These are phyloP conservation scores for Scortechinia acanthostroma DNA, from an alignment of 2,329 filamentous ascomycete genomes.

Conservation along the genomic window DNA sequence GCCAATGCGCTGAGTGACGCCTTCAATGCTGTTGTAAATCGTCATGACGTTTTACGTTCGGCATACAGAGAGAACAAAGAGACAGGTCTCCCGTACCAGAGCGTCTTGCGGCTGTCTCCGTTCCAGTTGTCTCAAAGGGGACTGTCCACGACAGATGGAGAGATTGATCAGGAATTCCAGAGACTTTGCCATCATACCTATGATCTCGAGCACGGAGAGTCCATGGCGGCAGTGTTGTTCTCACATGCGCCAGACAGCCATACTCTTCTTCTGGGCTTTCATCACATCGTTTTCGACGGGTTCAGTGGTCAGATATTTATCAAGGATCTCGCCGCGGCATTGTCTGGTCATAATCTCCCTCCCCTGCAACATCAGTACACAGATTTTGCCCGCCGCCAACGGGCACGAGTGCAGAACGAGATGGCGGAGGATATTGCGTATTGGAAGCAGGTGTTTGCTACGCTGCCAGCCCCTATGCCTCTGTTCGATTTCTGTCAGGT, in stretches of 20 bases:
- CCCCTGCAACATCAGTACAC: constrained; percentile 3
- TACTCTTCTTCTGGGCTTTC: constrained; percentile 15
- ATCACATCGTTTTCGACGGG: constrained; percentile 23
- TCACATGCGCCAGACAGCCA: constrained; percentile 6
- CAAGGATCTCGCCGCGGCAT: constrained; percentile 8
- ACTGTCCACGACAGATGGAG: background rate
- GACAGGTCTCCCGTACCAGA: background rate
- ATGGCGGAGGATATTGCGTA: background rate
- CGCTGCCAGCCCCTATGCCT: constrained; percentile 12
- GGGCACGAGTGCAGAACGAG: background rate
- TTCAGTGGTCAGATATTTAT: constrained; percentile 10
- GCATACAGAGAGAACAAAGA: background rate
- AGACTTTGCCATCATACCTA: constrained; percentile 6
- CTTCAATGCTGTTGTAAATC: background rate
- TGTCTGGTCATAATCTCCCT: too few relatives aligned
- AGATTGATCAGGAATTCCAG: background rate
- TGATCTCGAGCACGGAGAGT: constrained; percentile 12
- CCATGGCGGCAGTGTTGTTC: constrained; percentile 10
- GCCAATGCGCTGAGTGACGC: background rate
- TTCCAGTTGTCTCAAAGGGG: background rate
- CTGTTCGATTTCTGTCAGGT: constrained; percentile 11
- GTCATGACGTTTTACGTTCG: background rate
- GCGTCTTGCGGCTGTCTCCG: background rate
- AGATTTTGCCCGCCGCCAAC: background rate
- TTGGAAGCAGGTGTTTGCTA: constrained; percentile 1